A percentile compares a stretch with the other conserved stretches of the same genome.
Evolutionary conservation across 176 grass and related monocot genomes (phyloP).

Genomic region (Oryza glaberrima): DNA sequence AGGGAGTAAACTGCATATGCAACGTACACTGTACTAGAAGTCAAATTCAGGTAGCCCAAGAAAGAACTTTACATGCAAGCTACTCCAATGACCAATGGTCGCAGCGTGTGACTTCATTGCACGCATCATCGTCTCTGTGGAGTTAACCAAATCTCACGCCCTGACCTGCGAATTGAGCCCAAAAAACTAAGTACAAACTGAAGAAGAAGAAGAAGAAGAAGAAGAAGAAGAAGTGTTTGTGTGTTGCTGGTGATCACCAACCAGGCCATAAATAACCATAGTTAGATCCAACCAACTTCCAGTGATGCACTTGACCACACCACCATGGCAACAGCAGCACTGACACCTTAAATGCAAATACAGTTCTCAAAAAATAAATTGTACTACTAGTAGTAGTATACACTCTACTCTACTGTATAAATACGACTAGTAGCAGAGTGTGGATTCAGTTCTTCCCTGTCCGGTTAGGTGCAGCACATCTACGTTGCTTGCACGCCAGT

Average conservation of each 20-base stretch:
- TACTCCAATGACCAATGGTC: not conserved
- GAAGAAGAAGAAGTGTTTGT: not conserved
- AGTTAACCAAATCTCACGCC: not conserved
- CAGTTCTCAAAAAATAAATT: not conserved
- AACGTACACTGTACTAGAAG: not conserved
- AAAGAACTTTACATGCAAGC: not conserved
- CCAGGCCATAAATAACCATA: not conserved
- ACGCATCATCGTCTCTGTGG: not conserved
- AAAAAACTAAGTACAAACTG: no score
- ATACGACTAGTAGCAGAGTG: not conserved
- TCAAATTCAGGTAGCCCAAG: not conserved
- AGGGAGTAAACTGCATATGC: not conserved
- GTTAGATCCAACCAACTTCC: constrained; percentile 18
- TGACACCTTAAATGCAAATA: constrained; percentile 2
- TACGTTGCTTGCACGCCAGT: constrained; percentile 37
- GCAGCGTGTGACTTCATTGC: no score
- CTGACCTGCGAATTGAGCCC: not conserved
- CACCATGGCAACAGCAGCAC: constrained; percentile 1
- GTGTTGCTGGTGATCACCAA: constrained; percentile 23
- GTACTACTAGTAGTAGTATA: no score
- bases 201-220: not conserved
- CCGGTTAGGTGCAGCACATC: not conserved
- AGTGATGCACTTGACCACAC: not conserved
- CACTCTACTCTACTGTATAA: not conserved
- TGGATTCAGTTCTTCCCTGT: not conserved